A percentile compares a stretch with the other conserved stretches of the same genome.
Evolutionary conservation across 768 basidiomycete species (phyloP).

Genomic region (Exidia glandulosa): DNA sequence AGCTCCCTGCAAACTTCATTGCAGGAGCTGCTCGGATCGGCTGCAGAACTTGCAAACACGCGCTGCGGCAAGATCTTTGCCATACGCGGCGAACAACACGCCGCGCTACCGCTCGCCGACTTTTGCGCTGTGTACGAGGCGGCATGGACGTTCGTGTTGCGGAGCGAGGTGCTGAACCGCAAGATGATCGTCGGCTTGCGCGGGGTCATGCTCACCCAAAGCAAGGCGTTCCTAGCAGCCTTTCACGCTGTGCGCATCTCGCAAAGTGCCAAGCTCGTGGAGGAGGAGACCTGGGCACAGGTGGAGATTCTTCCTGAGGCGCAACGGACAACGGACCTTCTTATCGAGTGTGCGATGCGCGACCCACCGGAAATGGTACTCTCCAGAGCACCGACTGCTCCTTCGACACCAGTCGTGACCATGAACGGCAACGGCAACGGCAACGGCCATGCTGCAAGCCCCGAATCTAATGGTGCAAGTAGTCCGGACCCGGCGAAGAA

Average conservation of each 20-base stretch:
- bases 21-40: constrained; percentile 63
- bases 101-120: constrained; percentile 53
- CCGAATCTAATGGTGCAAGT: constrained; percentile 8
- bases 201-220: constrained; percentile 78
- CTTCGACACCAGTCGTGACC: not conserved
- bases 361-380: constrained; percentile 62
- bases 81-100: constrained; percentile 69
- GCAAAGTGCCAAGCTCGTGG: constrained; percentile 77
- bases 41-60: constrained; percentile 77
- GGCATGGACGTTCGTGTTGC: constrained; percentile 84
- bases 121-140: constrained; percentile 77
- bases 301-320: constrained; percentile 55
- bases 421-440: constrained; percentile 4
- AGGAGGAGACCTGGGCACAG: constrained; percentile 91
- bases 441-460: not conserved
- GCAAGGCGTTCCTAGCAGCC: constrained; percentile 73
- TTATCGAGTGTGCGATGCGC: constrained; percentile 71
- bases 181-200: constrained; percentile 90
- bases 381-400: constrained; percentile 13
- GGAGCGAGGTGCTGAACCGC: constrained; percentile 73
- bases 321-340: constrained; percentile 60
- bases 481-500: constrained; percentile 47
- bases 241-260: constrained; percentile 79
- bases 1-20: constrained; percentile 49
- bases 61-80: constrained; percentile 70